phyloP scores from a whole-genome alignment of 73 alveolate genomes.

The Vitrella brassicaformis region DNA sequence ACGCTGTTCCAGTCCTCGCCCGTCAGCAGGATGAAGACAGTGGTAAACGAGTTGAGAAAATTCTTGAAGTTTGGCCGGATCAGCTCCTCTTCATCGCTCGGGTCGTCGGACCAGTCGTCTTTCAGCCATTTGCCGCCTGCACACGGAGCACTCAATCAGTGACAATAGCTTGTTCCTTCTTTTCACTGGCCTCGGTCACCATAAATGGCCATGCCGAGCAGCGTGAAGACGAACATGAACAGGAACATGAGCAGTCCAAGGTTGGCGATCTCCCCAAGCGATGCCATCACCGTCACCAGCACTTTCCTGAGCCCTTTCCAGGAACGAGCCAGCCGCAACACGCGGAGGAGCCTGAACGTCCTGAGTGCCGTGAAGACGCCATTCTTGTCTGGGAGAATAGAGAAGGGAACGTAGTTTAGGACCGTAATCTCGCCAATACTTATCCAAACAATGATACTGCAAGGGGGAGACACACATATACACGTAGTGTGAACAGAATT shows the following conservation, averaged over 20 bases:
- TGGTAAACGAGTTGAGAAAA: no score
- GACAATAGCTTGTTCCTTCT: no score
- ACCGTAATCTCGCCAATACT: slow-evolving; percentile 5
- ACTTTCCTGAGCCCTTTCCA: slow-evolving; percentile 40
- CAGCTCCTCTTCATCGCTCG: no score
- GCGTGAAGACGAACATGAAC: slow-evolving; percentile 26
- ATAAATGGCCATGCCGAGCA: slow-evolving; percentile 40
- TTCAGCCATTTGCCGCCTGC: no score
- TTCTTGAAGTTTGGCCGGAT: no score
- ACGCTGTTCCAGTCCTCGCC: slow-evolving; percentile 57
- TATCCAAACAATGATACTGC: no score
- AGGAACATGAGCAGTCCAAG: slow-evolving; percentile 39
- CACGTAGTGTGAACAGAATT: no score
- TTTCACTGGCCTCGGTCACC: no score
- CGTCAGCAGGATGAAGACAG: slow-evolving; percentile 38
- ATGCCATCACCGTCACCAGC: slow-evolving; percentile 14
- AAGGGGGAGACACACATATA: no score
- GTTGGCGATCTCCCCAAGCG: slow-evolving; percentile 36
- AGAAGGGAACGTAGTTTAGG: slow-evolving; percentile 29
- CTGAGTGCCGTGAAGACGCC: slow-evolving; percentile 48
- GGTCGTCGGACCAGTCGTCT: no score
- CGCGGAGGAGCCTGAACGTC: slow-evolving; percentile 46
- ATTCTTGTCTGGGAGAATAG: slow-evolving; percentile 17
- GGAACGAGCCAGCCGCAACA: slow-evolving; percentile 40
- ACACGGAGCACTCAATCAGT: no score